Conservation (phyloP, 768 basidiomycete species). For the Chlorophyllum brunneum region DNA sequence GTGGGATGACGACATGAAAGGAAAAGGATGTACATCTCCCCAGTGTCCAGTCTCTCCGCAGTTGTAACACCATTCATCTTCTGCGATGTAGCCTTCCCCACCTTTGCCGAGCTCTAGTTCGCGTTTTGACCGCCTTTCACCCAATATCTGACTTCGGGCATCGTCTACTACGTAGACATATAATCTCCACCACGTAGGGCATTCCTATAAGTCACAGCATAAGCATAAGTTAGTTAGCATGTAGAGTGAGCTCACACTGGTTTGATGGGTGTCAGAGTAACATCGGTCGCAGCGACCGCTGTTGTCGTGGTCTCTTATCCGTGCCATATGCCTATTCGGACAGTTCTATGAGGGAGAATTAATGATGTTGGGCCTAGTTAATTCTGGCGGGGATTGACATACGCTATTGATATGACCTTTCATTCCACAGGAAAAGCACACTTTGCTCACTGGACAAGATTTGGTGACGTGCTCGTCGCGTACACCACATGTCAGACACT, state of each 20-base stretch:
- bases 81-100: conserved; percentile 74
- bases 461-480: conserved; percentile 76
- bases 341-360: conserved; percentile 47
- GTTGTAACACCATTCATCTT: conserved; percentile 79
- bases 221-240: neutral
- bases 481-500: conserved; percentile 82
- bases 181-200: conserved; percentile 77
- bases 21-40: conserved; percentile 61
- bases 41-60: conserved; percentile 72
- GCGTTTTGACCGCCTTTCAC: conserved; percentile 45
- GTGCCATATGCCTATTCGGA: conserved; percentile 50
- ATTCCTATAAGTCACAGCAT: conserved; percentile 51
- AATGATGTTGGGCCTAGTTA: neutral
- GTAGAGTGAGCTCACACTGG: conserved; percentile 44
- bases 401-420: conserved; percentile 77
- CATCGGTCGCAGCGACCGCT: conserved; percentile 59
- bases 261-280: conserved; percentile 57
- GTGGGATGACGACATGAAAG: no score
- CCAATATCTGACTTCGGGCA: conserved; percentile 42
- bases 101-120: conserved; percentile 56
- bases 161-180: conserved; percentile 66
- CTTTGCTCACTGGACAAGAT: conserved; percentile 77
- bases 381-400: conserved; percentile 16
- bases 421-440: conserved; percentile 79
- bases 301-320: conserved; percentile 13